A percentile compares a stretch with the other conserved stretches of the same genome.
Conservation (phyloP, 805 yeast species). For the Ogataea minuta region DNA sequence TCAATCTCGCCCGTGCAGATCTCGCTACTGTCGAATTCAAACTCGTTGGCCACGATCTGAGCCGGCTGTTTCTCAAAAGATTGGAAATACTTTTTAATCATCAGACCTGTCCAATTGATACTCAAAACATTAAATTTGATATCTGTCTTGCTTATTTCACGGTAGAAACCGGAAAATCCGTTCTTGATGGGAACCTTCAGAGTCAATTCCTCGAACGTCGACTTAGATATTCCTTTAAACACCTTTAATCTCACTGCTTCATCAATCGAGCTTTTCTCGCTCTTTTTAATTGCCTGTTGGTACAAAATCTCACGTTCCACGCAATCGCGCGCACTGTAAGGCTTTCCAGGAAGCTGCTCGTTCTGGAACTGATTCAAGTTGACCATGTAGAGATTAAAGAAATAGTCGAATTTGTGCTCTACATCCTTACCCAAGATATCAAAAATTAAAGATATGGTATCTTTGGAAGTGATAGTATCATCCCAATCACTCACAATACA, state of each 20-base stretch:
- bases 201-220: slow-evolving; percentile 37
- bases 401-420: slow-evolving; percentile 41
- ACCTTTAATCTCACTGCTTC: slow-evolving; percentile 38
- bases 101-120: slow-evolving; percentile 58
- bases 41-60: slow-evolving; percentile 49
- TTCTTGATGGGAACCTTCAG: slow-evolving; percentile 36
- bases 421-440: slow-evolving; percentile 43
- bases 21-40: slow-evolving; percentile 35
- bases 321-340: slow-evolving; percentile 33
- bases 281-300: slow-evolving; percentile 43
- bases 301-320: slow-evolving; percentile 43
- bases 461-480: slow-evolving; percentile 56
- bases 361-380: slow-evolving; percentile 35
- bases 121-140: slow-evolving; percentile 41
- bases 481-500: slow-evolving; percentile 60
- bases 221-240: slow-evolving; percentile 41
- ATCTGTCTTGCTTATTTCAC: slow-evolving; percentile 1
- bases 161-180: slow-evolving; percentile 39
- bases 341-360: slow-evolving; percentile 17
- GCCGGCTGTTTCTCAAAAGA: slow-evolving; percentile 9
- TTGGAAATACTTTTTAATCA: slow-evolving; percentile 39
- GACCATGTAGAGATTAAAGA: slow-evolving; percentile 41
- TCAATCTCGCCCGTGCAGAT: slow-evolving; percentile 27
- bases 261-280: slow-evolving; percentile 49
- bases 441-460: slow-evolving; percentile 54